These are phyloP conservation scores for Chalciporus piperatoides DNA, from an alignment of 1,284 basidiomycete species.

Conservation along the genomic window DNA sequence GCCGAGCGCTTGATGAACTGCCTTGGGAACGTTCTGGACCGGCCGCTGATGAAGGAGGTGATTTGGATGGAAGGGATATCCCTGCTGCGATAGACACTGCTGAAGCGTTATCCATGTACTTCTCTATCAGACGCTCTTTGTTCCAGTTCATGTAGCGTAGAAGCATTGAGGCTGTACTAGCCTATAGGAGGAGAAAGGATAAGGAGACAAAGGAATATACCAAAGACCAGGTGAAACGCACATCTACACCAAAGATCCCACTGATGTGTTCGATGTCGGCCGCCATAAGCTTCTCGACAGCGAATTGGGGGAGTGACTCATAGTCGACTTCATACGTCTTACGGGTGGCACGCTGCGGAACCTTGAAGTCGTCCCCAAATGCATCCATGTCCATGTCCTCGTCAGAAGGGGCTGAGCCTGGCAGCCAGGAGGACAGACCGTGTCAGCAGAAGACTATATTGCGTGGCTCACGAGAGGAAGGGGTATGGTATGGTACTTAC, in stretches of 20 bases:
- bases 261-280: constrained; percentile 80
- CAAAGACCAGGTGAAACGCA: constrained; percentile 39
- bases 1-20: constrained; percentile 23
- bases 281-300: constrained; percentile 75
- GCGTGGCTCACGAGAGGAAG: constrained; percentile 22
- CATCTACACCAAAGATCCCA: constrained; percentile 82
- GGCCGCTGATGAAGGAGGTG: constrained; percentile 31
- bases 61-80: constrained; percentile 39
- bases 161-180: constrained; percentile 67
- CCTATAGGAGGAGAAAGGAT: constrained; percentile 25
- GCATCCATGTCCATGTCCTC: constrained; percentile 67
- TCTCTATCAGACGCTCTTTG: constrained; percentile 92
- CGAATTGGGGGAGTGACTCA: constrained; percentile 66
- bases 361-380: constrained; percentile 58
- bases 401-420: constrained; percentile 48
- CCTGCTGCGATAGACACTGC: constrained; percentile 73
- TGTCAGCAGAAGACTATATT: constrained; percentile 14
- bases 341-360: constrained; percentile 51
- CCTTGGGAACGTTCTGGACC: constrained; percentile 35
- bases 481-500: constrained; percentile 28
- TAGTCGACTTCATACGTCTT: constrained; percentile 79
- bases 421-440: background rate
- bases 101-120: constrained; percentile 87
- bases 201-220: background rate
- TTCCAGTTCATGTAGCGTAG: constrained; percentile 92